These are phyloP conservation scores for Ascoidea rubescens DNA, from an alignment of 805 yeast species.

Conservation along the genomic window DNA sequence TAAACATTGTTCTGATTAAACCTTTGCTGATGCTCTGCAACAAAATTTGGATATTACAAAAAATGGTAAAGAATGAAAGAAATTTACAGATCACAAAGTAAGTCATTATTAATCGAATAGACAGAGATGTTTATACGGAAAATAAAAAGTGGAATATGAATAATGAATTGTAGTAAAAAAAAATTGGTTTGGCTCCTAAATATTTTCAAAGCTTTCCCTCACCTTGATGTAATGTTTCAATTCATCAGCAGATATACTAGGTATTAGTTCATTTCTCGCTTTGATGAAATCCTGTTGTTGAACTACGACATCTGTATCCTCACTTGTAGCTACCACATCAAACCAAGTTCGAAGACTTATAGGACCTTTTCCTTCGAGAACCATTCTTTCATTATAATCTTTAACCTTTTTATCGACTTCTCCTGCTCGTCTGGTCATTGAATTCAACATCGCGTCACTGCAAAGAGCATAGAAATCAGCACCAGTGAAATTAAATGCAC, in stretches of 20 bases:
- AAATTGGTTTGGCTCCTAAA: constrained; percentile 18
- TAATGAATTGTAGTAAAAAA: no score
- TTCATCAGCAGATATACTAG: constrained; percentile 84
- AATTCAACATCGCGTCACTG: constrained; percentile 90
- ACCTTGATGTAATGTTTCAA: constrained; percentile 67
- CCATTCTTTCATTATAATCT: constrained; percentile 27
- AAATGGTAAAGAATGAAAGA: no score
- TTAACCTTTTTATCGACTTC: constrained; percentile 56
- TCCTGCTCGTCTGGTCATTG: constrained; percentile 83
- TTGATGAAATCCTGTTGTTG: constrained; percentile 60
- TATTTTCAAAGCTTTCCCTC: constrained; percentile 74
- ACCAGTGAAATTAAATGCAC: constrained; percentile 91
- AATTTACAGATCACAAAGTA: no score
- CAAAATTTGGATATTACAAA: no score
- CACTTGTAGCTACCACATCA: constrained; percentile 56
- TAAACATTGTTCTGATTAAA: no score
- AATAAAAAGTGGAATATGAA: no score
- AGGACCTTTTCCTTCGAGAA: constrained; percentile 21
- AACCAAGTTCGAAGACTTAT: constrained; percentile 82
- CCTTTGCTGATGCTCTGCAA: no score
- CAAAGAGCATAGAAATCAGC: constrained; percentile 96
- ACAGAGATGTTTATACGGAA: no score
- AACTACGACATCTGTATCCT: constrained; percentile 60
- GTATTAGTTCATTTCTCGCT: constrained; percentile 57
- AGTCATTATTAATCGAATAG: no score